phyloP scores from a whole-genome alignment of 371 early-diverging fungal genomes.

The Entomophthora muscae region DNA sequence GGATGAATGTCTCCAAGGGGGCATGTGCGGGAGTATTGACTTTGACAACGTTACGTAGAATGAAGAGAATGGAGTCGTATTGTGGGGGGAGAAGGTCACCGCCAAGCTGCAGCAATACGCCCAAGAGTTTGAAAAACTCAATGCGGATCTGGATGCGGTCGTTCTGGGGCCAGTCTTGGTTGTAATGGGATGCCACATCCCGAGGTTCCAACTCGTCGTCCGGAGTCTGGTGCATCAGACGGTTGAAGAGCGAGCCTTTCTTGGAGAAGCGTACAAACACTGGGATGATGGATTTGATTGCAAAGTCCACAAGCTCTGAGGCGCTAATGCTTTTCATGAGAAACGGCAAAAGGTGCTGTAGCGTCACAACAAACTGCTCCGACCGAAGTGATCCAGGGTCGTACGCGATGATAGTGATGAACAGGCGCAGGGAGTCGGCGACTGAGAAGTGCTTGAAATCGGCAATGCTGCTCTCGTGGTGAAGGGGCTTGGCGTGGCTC shows the following conservation, averaged over 20 bases:
- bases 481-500: conserved; percentile 14
- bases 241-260: not conserved
- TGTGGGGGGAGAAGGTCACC: not conserved
- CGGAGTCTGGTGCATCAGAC: conserved; percentile 8
- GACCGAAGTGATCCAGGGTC: conserved; percentile 42
- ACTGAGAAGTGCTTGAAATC: conserved; percentile 18
- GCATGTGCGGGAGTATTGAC: not conserved
- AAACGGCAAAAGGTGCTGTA: conserved; percentile 26
- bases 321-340: conserved; percentile 15
- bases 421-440: conserved; percentile 33
- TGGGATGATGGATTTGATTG: conserved; percentile 29
- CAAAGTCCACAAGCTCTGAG: conserved; percentile 23
- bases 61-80: not conserved
- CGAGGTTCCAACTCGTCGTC: conserved; percentile 4
- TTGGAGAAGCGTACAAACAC: conserved; percentile 30
- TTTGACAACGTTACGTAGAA: not conserved
- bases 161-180: conserved; percentile 50
- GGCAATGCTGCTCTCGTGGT: not conserved
- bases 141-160: conserved; percentile 34
- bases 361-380: conserved; percentile 39
- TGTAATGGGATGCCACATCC: conserved; percentile 17
- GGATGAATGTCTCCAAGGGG: not conserved
- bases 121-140: conserved; percentile 31
- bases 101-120: conserved; percentile 23
- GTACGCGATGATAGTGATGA: conserved; percentile 42